Conservation (phyloP, 345 rosid species). For the Gossypium longicalyx region DNA sequence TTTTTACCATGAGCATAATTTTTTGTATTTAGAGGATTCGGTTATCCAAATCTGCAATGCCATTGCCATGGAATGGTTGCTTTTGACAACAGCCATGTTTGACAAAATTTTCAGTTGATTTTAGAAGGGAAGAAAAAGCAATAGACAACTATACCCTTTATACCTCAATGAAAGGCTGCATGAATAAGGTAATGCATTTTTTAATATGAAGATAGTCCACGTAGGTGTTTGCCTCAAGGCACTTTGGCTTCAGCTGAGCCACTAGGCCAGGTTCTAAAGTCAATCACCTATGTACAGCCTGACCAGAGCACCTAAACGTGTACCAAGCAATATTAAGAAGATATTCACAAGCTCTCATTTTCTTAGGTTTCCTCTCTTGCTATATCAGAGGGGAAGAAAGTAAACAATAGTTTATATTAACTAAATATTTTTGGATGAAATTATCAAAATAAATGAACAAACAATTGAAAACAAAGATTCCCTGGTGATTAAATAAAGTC, state of each 20-base stretch:
- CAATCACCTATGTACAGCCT: background rate
- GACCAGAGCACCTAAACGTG: background rate
- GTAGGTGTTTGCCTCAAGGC: background rate
- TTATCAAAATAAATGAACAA: background rate
- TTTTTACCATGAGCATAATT: too few relatives aligned
- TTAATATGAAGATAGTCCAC: background rate
- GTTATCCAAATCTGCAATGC: too few relatives aligned
- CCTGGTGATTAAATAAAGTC: background rate
- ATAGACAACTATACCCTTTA: background rate
- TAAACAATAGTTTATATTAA: background rate
- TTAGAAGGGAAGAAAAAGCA: background rate
- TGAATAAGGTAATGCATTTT: background rate
- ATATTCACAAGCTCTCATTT: conserved; percentile 1
- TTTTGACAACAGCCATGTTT: background rate
- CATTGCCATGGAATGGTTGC: background rate
- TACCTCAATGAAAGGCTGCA: background rate
- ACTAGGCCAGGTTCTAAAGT: background rate
- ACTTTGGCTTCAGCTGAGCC: background rate
- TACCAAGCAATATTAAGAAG: background rate
- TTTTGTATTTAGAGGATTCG: too few relatives aligned
- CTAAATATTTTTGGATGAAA: background rate
- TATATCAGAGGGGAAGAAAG: background rate
- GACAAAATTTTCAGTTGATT: background rate
- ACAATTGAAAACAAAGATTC: background rate
- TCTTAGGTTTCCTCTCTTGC: background rate